Evolutionary conservation across 1,139 yeast species (phyloP).

Genomic region (Pichia sp.): DNA sequence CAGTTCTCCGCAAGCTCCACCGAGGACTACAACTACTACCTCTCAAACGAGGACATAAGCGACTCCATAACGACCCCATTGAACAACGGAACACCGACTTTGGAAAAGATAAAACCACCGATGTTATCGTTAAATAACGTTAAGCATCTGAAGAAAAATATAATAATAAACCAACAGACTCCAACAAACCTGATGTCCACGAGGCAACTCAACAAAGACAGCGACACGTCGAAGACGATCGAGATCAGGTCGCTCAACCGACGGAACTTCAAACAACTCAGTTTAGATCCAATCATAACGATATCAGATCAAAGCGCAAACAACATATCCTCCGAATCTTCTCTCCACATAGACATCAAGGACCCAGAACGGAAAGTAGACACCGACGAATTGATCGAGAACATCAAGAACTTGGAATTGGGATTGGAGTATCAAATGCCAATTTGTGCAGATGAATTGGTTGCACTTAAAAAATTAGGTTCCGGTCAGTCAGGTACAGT

Average conservation of each 20-base stretch:
- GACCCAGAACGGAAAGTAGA: conserved; percentile 34
- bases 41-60: conserved; percentile 1
- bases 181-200: conserved; percentile 18
- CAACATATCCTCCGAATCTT: conserved; percentile 1
- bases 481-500: conserved; percentile 96
- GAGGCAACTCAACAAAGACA: conserved; percentile 6
- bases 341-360: conserved; percentile 26
- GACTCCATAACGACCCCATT: neutral
- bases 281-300: conserved; percentile 37
- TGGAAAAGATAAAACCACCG: neutral
- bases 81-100: neutral
- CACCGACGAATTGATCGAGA: conserved; percentile 37
- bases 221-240: conserved; percentile 27
- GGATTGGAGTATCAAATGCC: conserved; percentile 50
- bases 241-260: conserved; percentile 64
- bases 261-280: conserved; percentile 70
- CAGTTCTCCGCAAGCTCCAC: conserved; percentile 16
- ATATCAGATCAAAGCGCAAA: neutral
- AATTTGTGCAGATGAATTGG: conserved; percentile 65
- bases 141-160: conserved; percentile 2
- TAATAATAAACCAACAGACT: conserved; percentile 17
- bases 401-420: conserved; percentile 40
- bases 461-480: conserved; percentile 77
- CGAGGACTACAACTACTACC: conserved; percentile 12
- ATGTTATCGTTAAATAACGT: conserved; percentile 1